Base-by-base conservation (phyloP, 2,329 filamentous ascomycete species). In the Cladophialophora bantiana region DNA sequence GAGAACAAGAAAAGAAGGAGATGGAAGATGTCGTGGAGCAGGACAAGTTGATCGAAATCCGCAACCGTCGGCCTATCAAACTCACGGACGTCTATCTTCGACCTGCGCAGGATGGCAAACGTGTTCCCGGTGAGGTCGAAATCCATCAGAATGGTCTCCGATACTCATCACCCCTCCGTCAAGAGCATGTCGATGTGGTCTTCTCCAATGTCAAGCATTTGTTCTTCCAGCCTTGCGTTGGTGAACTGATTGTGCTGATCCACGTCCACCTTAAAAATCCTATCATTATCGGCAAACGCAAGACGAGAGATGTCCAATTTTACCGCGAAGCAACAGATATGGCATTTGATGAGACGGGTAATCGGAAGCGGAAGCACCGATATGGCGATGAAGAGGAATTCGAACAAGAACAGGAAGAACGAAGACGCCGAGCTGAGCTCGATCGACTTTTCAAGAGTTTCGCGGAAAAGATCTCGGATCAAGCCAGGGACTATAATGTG, bases 1-100 rank as follows among this genome's bases (percentile, higher is more conserved):
- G 93, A 74, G 95, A 99, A 79, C 94, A 97, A 75, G 94, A 97
- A 80, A 97, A 98, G 88, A 99, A 99, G 82, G 94, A 99, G 74
- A 91, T 99, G 91, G 95, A 99, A 77, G 95, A 99, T 79, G 95
- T 99, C 26, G 94, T 99, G 5, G 95, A 98, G 80, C 95, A 99
- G 79, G 95, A 99, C 78, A 99, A 99, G 83, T 88, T 99, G 60
- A 84, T 96, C 72, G 94, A 97, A 77, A 94, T 98, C 73, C 87
- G 95, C 83, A 97, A 95, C 80, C 93, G 95, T 71, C 92, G 95
- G 65, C 95, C 95, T 38, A 88, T 91, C 72, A 90, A 94, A 68
- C 86, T 99, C 74, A 92, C 96, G 68, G 95, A 97, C 77, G 93
- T 99, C 73, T 99, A 94, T 78, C 92, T 99, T 72, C 92, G 95